A percentile compares a stretch with the other conserved stretches of the same genome.
phyloP scores from a whole-genome alignment of 352 stramenopile species.

The Pythium sp. region DNA sequence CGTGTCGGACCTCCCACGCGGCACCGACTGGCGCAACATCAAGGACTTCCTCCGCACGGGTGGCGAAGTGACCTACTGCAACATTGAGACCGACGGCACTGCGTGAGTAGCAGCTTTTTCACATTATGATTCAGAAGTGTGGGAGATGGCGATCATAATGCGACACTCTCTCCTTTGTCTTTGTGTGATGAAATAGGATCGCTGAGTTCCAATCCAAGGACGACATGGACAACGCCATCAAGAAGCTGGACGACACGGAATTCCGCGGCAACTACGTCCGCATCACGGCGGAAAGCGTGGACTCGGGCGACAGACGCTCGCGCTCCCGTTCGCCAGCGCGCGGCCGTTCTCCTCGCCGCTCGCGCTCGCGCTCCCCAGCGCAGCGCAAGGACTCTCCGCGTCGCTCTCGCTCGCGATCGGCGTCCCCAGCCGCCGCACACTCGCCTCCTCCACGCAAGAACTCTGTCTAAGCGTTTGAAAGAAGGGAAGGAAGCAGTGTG shows the following conservation, averaged over 20 bases:
- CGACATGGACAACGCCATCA: constrained; percentile 82
- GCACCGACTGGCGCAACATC: constrained; percentile 83
- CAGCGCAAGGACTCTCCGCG: constrained; percentile 61
- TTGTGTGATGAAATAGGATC: constrained; percentile 31
- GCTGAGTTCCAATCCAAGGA: constrained; percentile 80
- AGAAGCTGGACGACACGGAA: constrained; percentile 87
- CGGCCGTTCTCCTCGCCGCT: constrained; percentile 59
- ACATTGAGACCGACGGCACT: constrained; percentile 78
- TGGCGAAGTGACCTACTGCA: constrained; percentile 84
- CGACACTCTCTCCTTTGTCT: not conserved
- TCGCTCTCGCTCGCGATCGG: constrained; percentile 67
- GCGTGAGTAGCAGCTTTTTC: constrained; percentile 45
- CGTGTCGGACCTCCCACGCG: constrained; percentile 74
- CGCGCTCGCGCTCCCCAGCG: constrained; percentile 65
- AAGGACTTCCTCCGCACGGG: constrained; percentile 85
- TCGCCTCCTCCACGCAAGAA: constrained; percentile 69
- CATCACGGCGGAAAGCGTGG: constrained; percentile 43
- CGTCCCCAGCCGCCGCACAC: constrained; percentile 42
- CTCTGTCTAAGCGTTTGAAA: constrained; percentile 46
- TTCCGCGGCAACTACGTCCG: constrained; percentile 85
- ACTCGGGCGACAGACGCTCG: constrained; percentile 32
- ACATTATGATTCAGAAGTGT: not conserved
- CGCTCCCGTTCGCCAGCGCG: constrained; percentile 64
- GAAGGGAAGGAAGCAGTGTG: not conserved
- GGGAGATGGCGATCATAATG: not conserved